Conservation (phyloP, 2,329 filamentous ascomycete species). For the Colletotrichum salicis region DNA sequence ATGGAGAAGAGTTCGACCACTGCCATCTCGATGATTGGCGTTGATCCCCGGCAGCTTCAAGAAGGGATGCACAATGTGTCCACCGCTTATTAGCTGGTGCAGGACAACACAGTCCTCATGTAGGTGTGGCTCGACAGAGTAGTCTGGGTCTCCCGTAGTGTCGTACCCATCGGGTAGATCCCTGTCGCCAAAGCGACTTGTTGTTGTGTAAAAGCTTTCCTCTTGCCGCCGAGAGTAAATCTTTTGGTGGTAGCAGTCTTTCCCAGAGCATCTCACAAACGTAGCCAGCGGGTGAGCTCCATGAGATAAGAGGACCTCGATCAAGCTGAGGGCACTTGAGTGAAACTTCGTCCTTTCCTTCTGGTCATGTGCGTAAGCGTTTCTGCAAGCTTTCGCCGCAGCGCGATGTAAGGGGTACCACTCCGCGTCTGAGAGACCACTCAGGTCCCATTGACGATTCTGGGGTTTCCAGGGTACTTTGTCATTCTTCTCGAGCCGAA, state of each 20-base stretch:
- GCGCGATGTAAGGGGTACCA: conserved; percentile 18
- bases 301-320: conserved; percentile 38
- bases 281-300: conserved; percentile 42
- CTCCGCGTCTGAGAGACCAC: background rate
- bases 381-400: background rate
- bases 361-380: background rate
- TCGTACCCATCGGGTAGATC: background rate
- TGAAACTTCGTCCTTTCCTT: background rate
- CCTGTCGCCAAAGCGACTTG: background rate
- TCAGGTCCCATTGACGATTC: background rate
- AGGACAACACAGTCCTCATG: conserved; percentile 37
- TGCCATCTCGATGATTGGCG: conserved; percentile 40
- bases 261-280: conserved; percentile 11
- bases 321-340: background rate
- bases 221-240: background rate
- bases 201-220: background rate
- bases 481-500: background rate
- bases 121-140: background rate
- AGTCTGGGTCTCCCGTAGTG: background rate
- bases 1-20: conserved; percentile 41
- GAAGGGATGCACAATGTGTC: conserved; percentile 33
- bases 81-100: conserved; percentile 37
- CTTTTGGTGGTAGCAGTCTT: background rate
- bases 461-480: background rate
- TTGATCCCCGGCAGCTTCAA: conserved; percentile 38